Conservation (phyloP, 805 yeast genomes). For the Candida ovalis region DNA sequence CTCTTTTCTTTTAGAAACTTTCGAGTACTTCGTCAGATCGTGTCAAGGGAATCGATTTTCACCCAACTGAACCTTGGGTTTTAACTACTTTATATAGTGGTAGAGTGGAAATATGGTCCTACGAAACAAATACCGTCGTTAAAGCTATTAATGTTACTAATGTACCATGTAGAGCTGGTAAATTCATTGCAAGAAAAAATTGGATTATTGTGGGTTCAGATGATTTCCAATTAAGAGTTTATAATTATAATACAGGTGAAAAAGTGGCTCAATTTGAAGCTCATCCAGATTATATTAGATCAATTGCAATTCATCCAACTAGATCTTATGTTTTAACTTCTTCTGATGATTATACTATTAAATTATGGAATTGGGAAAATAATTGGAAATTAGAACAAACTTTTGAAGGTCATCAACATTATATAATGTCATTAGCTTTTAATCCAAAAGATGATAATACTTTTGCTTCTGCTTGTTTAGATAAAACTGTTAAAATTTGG, state of each 20-base stretch:
- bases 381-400: constrained; percentile 87
- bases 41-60: constrained; percentile 97
- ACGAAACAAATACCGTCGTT: constrained; percentile 78
- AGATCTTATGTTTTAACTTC: constrained; percentile 86
- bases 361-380: constrained; percentile 97
- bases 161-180: constrained; percentile 93
- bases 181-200: constrained; percentile 90
- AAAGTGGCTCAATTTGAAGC: constrained; percentile 95
- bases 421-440: constrained; percentile 89
- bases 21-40: constrained; percentile 92
- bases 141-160: constrained; percentile 93
- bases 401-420: constrained; percentile 94
- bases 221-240: constrained; percentile 91
- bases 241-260: constrained; percentile 93
- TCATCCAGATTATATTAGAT: constrained; percentile 94
- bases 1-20: constrained; percentile 59
- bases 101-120: constrained; percentile 88
- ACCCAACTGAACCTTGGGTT: constrained; percentile 97
- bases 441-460: constrained; percentile 98
- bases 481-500: constrained; percentile 96
- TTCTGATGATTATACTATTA: constrained; percentile 87
- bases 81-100: constrained; percentile 89
- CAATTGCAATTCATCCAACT: constrained; percentile 90
- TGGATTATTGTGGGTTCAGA: constrained; percentile 97
- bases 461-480: constrained; percentile 95